Conservation (phyloP, 2,329 filamentous ascomycete genomes). For the Aspergillus neotritici region DNA sequence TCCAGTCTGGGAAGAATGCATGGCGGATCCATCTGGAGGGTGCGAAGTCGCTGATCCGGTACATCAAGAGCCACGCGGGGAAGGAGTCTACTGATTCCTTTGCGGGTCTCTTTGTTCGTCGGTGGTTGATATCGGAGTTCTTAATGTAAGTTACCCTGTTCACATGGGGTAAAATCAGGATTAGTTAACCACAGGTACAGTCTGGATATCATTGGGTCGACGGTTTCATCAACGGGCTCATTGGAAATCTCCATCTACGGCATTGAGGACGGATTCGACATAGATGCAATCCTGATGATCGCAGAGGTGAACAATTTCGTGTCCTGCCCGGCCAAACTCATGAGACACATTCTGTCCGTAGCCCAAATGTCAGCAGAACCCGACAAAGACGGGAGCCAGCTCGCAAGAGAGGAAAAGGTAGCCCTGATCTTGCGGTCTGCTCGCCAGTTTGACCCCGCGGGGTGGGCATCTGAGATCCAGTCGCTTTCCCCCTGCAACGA, state of each 20-base stretch:
- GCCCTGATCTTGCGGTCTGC: neutral
- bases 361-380: neutral
- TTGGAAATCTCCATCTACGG: neutral
- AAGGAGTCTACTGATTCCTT: neutral
- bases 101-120: neutral
- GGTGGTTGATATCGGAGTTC: conserved; percentile 1
- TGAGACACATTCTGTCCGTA: neutral
- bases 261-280: neutral
- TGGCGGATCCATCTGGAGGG: conserved; percentile 1
- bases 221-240: neutral
- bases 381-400: neutral
- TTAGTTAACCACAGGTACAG: neutral
- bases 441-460: conserved; percentile 1
- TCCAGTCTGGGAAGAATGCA: neutral
- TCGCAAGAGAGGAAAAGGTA: too few species aligned
- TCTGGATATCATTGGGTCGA: conserved; percentile 2
- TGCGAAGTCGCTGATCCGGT: neutral
- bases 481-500: neutral
- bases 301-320: conserved; percentile 1
- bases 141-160: neutral
- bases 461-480: conserved; percentile 1
- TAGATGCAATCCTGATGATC: neutral
- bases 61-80: neutral
- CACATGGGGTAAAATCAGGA: too few species aligned
- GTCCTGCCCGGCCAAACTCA: neutral